Conservation (phyloP, 1,284 basidiomycete species). For the Rhodotorula sp. region DNA sequence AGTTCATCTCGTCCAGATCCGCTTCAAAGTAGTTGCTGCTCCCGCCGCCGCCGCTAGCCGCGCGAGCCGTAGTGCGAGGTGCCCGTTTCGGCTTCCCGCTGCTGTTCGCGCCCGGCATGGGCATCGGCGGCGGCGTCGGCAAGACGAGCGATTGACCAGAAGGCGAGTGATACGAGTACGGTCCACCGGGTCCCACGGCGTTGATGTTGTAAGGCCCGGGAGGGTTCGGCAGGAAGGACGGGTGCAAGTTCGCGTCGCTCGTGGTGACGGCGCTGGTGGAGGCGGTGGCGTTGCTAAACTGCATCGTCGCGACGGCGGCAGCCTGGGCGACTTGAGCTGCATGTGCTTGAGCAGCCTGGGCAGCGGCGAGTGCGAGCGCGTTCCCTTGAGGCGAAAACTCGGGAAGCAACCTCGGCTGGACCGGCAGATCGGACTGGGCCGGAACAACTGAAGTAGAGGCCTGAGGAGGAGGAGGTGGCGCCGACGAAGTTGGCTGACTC, state of each 20-base stretch:
- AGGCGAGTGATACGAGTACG: slow-evolving; percentile 20
- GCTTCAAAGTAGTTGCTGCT: slow-evolving; percentile 4
- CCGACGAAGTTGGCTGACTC: not conserved
- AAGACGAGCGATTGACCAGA: not conserved
- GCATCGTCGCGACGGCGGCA: not conserved
- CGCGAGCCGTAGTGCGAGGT: not conserved
- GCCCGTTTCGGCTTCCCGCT: not conserved
- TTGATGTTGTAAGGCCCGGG: not conserved
- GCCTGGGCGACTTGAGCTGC: not conserved
- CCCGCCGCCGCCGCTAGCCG: not conserved
- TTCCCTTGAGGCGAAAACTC: slow-evolving; percentile 11
- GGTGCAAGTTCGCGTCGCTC: not conserved
- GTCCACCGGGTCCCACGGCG: not conserved
- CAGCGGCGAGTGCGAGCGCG: slow-evolving; percentile 14
- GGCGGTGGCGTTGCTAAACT: not conserved
- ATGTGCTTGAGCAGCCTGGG: slow-evolving; percentile 10
- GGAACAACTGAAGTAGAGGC: not conserved
- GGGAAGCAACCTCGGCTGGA: not conserved
- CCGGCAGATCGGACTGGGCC: not conserved
- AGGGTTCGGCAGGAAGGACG: not conserved
- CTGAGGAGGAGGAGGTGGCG: not conserved
- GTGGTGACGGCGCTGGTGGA: not conserved
- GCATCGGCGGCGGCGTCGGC: not conserved
- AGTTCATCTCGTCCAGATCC: not conserved
- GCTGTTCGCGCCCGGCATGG: not conserved